These are phyloP conservation scores for Talaromyces proteolyticus DNA, from an alignment of 495 filamentous ascomycete species.

Conservation along the genomic window DNA sequence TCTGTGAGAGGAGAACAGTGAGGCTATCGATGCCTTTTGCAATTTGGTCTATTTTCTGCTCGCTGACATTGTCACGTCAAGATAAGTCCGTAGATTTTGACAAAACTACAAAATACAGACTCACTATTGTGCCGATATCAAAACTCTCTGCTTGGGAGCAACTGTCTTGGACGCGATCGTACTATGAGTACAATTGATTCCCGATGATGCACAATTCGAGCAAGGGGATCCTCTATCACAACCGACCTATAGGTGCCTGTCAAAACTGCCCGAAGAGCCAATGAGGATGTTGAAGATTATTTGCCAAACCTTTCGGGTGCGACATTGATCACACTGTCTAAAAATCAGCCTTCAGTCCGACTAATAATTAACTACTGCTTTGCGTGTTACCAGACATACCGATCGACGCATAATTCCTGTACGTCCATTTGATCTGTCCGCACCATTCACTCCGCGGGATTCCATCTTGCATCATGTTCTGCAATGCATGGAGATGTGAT, in stretches of 20 bases:
- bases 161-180: constrained; percentile 11
- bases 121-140: constrained; percentile 21
- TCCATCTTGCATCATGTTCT: constrained; percentile 1
- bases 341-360: background rate
- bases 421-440: background rate
- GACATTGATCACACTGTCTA: constrained; percentile 18
- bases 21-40: constrained; percentile 15
- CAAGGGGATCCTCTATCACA: constrained; percentile 20
- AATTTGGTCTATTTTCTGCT: constrained; percentile 22
- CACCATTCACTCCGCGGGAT: background rate
- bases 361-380: background rate
- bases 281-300: background rate
- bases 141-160: constrained; percentile 14
- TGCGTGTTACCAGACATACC: background rate
- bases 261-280: background rate
- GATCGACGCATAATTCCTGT: background rate
- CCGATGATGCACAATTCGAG: constrained; percentile 16
- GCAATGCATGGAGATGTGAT: background rate
- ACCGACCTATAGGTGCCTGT: constrained; percentile 7
- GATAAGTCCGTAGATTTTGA: no score
- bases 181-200: constrained; percentile 15
- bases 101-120: no score
- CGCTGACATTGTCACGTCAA: no score
- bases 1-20: constrained; percentile 9
- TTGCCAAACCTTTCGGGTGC: constrained; percentile 13